Evolutionary conservation across 2,329 filamentous ascomycete species (phyloP), one percentile per base, ranked within the genome.

Genomic region (Corniculantispora saksenae): DNA sequence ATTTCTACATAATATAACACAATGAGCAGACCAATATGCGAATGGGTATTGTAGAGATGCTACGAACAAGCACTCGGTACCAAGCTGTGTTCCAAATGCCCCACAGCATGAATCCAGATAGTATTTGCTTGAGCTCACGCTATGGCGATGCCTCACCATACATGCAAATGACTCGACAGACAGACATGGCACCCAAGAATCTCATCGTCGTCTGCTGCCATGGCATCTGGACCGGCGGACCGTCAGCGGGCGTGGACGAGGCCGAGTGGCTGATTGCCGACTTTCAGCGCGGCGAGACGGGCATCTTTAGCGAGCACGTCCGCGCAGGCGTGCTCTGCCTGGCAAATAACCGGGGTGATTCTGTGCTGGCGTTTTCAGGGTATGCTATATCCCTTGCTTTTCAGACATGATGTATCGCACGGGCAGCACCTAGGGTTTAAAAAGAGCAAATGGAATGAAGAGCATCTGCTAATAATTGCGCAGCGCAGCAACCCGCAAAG

Each of bases 151-250:
- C n/a, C n/a, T n/a, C n/a, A n/a, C n/a, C n/a, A n/a, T n/a, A n/a
- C n/a, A n/a, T n/a, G n/a, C n/a, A n/a, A n/a, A n/a, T n/a, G n/a
- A n/a, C n/a, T n/a, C n/a, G 32, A 5, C 32, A 43, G 17, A 6
- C 12, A 13, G 12, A 19, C 47, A 54, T 54, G 51, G 27, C 27
- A 32, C 78, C 79, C 32, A 77, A 76, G 6, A 84, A 91, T 68
- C 83, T 96, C 13, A 86, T 96, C 60, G 79, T 96, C 56, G 90
- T 96, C 59, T 95, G 92, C 80, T 94, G 93, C 75, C 93, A 97
- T 78, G 91, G 88, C 32, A 92, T 94, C 65, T 96, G 91, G 83
- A 77, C 82, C 17, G 88, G 88, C 29, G 87, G 88, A 0, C 79
- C 82, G 2, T 76, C 78, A 1, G 75, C 77, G 1, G 88, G 88